A percentile compares a stretch with the other conserved stretches of the same genome.
Evolutionary conservation across 495 filamentous ascomycete genomes (phyloP).

Genomic region (Recurvomyces mirabilis): DNA sequence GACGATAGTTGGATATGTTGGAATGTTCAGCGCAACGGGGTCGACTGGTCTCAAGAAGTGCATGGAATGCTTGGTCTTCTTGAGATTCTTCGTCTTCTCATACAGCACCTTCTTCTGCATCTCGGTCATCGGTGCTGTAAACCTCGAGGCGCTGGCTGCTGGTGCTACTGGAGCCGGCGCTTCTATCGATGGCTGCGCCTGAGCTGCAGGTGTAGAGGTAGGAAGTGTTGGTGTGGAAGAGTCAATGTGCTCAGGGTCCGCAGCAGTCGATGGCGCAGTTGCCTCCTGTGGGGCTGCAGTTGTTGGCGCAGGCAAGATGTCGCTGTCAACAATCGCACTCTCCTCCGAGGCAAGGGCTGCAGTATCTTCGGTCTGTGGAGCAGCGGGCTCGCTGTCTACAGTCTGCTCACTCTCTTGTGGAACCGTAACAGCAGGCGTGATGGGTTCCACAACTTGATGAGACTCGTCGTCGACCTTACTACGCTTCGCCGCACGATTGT

Average conservation of each 20-base stretch:
- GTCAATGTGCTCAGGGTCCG: background rate
- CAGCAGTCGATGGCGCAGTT: background rate
- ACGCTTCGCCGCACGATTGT: constrained; percentile 61
- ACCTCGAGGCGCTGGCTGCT: constrained; percentile 4
- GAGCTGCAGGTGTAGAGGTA: too few species aligned
- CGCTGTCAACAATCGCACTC: too few species aligned
- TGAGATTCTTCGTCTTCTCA: constrained; percentile 54
- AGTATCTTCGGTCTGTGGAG: too few species aligned
- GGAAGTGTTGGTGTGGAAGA: too few species aligned
- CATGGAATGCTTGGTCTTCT: constrained; percentile 64
- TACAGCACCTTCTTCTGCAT: constrained; percentile 46
- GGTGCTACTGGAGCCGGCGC: background rate
- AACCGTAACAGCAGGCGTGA: background rate
- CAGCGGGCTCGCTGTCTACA: too few species aligned
- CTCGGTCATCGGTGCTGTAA: constrained; percentile 37
- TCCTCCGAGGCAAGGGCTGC: background rate
- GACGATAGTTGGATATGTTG: constrained; percentile 59
- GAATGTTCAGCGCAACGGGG: constrained; percentile 51
- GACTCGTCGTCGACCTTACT: constrained; percentile 7
- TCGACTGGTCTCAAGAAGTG: constrained; percentile 71
- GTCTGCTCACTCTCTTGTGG: too few species aligned
- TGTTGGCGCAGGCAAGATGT: too few species aligned
- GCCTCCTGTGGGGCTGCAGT: too few species aligned
- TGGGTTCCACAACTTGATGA: too few species aligned
- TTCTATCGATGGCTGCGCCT: constrained; percentile 7